phyloP scores from a whole-genome alignment of 169 alveolate species.

The Amoebophrya sp. region DNA sequence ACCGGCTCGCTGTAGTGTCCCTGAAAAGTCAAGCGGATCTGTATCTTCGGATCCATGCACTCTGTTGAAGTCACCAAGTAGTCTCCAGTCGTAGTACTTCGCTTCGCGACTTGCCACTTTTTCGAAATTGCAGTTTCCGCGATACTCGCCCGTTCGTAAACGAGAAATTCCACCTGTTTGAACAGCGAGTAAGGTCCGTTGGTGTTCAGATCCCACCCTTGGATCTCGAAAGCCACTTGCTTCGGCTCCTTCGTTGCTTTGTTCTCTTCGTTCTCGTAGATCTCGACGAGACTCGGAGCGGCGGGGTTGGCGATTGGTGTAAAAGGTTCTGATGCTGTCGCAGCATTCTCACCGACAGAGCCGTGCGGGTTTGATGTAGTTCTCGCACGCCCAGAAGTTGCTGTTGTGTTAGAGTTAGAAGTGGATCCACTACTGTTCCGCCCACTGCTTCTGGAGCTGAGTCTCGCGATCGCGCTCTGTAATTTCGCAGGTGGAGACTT shows the following conservation, averaged over 20 bases:
- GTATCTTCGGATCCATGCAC: background rate
- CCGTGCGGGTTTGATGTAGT: too few relatives aligned
- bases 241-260: background rate
- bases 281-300: too few relatives aligned
- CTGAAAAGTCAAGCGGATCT: background rate
- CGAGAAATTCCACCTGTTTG: background rate
- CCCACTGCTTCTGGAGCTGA: background rate
- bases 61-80: background rate
- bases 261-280: background rate
- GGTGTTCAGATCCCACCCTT: background rate
- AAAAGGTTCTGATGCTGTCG: too few relatives aligned
- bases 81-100: background rate
- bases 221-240: background rate
- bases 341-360: too few relatives aligned
- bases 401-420: too few relatives aligned
- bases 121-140: background rate
- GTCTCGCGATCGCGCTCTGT: background rate
- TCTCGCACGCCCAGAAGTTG: too few relatives aligned
- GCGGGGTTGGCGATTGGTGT: too few relatives aligned
- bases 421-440: too few relatives aligned
- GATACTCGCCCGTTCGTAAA: background rate
- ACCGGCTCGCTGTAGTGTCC: background rate
- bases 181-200: background rate
- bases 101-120: background rate
- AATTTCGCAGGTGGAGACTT: too few relatives aligned